phyloP scores from a whole-genome alignment of 1,284 basidiomycete genomes.

The Pseudozyma tsukubaensis region DNA sequence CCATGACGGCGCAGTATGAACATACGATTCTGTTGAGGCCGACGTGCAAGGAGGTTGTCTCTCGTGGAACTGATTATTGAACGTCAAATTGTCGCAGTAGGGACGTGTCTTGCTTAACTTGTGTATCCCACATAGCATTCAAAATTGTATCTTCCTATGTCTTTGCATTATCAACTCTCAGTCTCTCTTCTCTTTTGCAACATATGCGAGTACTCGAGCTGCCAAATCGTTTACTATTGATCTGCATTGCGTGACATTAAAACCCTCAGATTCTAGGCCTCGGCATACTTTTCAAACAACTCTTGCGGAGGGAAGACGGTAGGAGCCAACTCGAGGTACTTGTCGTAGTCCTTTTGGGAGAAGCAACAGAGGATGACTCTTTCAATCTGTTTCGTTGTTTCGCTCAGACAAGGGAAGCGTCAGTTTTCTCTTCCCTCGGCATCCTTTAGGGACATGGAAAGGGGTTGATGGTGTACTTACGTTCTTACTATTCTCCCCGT shows the following conservation, averaged over 20 bases:
- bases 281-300: slow-evolving; percentile 30
- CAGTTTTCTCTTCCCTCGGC: neutral
- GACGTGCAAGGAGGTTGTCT: slow-evolving; percentile 80
- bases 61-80: slow-evolving; percentile 90
- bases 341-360: slow-evolving; percentile 46
- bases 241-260: neutral
- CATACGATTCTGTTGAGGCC: slow-evolving; percentile 66
- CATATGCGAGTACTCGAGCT: too few relatives aligned
- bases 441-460: too few relatives aligned
- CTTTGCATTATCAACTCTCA: slow-evolving; percentile 5
- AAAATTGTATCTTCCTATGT: slow-evolving; percentile 2
- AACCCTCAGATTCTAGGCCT: neutral
- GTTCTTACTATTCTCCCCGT: slow-evolving; percentile 11
- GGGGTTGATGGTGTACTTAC: slow-evolving; percentile 21
- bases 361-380: slow-evolving; percentile 60
- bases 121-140: neutral
- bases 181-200: neutral
- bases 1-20: slow-evolving; percentile 67
- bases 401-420: too few relatives aligned
- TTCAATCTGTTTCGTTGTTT: slow-evolving; percentile 31
- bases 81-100: neutral
- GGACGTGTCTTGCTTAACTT: neutral
- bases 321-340: slow-evolving; percentile 32
- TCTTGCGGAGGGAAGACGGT: slow-evolving; percentile 33
- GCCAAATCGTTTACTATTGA: too few relatives aligned